phyloP scores from a whole-genome alignment of 306 rosid species.

The Begonia fuchsioides region DNA sequence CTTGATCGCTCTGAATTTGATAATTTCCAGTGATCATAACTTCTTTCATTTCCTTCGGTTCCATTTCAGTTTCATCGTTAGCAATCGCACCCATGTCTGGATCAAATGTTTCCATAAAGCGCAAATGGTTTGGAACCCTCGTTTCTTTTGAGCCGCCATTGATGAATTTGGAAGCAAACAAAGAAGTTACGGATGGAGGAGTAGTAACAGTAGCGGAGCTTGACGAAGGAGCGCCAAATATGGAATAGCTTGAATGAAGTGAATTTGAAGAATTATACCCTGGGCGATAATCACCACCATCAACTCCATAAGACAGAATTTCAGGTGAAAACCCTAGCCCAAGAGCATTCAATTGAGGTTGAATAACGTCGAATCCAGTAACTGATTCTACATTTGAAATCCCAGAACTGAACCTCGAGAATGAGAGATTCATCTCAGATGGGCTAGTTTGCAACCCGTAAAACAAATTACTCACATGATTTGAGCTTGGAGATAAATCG shows the following conservation, averaged over 20 bases:
- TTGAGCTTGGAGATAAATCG: constrained; percentile 20
- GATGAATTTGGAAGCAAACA: constrained; percentile 38
- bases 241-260: constrained; percentile 35
- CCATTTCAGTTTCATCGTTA: constrained; percentile 8
- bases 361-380: constrained; percentile 35
- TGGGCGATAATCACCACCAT: constrained; percentile 13
- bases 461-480: constrained; percentile 30
- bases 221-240: constrained; percentile 23
- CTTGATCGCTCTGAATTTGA: constrained; percentile 46
- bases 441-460: constrained; percentile 38
- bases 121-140: constrained; percentile 16
- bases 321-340: constrained; percentile 41
- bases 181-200: constrained; percentile 40
- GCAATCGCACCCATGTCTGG: constrained; percentile 20
- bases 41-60: constrained; percentile 41
- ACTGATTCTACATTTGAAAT: constrained; percentile 1
- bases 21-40: constrained; percentile 19
- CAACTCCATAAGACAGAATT: constrained; percentile 8
- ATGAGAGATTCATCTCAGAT: constrained; percentile 29
- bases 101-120: constrained; percentile 31
- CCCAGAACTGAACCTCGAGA: constrained; percentile 27
- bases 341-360: constrained; percentile 19
- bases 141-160: constrained; percentile 27
- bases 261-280: constrained; percentile 22
- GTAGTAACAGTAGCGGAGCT: constrained; percentile 1